These are phyloP conservation scores for Mycena rebaudengoi DNA, from an alignment of 768 basidiomycete species.

Conservation along the genomic window DNA sequence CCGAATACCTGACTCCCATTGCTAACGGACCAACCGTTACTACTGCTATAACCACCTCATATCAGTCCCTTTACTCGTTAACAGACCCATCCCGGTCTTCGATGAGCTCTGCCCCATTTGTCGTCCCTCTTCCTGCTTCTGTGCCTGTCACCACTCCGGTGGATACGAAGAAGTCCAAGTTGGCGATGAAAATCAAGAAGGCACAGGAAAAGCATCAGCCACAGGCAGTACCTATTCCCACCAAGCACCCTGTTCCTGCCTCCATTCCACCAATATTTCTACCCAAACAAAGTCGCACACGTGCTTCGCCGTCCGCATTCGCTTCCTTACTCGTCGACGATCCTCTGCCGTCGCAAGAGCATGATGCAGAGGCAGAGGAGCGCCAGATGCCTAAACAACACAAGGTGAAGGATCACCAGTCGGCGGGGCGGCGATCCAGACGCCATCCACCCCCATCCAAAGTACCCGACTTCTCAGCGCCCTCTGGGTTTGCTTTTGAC, in stretches of 20 bases:
- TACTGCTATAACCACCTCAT: slow-evolving; percentile 85
- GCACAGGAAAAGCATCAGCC: slow-evolving; percentile 54
- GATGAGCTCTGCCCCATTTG: slow-evolving; percentile 50
- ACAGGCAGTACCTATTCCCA: slow-evolving; percentile 39
- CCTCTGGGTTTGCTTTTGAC: slow-evolving; percentile 72
- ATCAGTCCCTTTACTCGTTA: slow-evolving; percentile 74
- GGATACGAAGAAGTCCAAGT: slow-evolving; percentile 67
- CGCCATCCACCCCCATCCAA: slow-evolving; percentile 28
- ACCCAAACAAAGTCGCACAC: slow-evolving; percentile 58
- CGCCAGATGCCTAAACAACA: neutral
- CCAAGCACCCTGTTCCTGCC: slow-evolving; percentile 52
- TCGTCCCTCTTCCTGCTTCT: slow-evolving; percentile 50
- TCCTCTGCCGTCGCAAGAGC: slow-evolving; percentile 37
- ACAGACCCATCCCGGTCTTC: slow-evolving; percentile 56
- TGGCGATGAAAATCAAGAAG: slow-evolving; percentile 78
- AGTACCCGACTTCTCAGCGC: slow-evolving; percentile 46
- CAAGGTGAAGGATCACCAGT: slow-evolving; percentile 5
- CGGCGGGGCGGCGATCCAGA: slow-evolving; percentile 35
- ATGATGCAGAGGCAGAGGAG: slow-evolving; percentile 24
- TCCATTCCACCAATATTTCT: slow-evolving; percentile 66
- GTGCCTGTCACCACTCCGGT: slow-evolving; percentile 31
- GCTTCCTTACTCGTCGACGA: slow-evolving; percentile 75
- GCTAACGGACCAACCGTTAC: slow-evolving; percentile 87
- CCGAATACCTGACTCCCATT: slow-evolving; percentile 79
- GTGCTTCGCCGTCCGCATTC: slow-evolving; percentile 83